Percentiles rank a stretch among this genome's conserved stretches.
These are phyloP conservation scores for Nyssa sinensis DNA, from an alignment of 148 eudicot species.

Conservation along the genomic window DNA sequence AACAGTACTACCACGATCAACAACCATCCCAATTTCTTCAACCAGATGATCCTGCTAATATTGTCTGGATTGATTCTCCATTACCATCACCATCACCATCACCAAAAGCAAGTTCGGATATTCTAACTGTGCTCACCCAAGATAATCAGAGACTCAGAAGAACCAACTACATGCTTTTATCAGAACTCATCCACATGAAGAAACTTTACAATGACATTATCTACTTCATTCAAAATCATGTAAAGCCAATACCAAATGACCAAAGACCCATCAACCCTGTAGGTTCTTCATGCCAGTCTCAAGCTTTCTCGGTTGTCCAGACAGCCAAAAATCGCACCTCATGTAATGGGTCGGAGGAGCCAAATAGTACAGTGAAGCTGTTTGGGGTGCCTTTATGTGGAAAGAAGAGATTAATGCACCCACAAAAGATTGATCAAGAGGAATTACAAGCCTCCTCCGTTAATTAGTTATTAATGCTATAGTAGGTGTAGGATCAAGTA, in stretches of 20 bases:
- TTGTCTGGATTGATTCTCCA: not conserved
- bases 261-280: no score
- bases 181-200: conserved; percentile 56
- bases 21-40: not conserved
- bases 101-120: conserved; percentile 12
- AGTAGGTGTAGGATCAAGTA: no score
- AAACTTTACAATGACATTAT: conserved; percentile 52
- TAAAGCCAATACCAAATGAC: conserved; percentile 31
- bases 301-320: no score
- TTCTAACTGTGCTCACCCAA: conserved; percentile 34
- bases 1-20: conserved; percentile 23
- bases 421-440: conserved; percentile 10
- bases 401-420: conserved; percentile 54
- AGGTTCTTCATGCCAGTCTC: no score
- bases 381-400: conserved; percentile 51
- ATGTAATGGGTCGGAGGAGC: conserved; percentile 14
- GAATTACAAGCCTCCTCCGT: no score
- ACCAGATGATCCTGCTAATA: conserved; percentile 30
- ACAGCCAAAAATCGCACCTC: no score
- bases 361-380: conserved; percentile 39
- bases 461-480: no score
- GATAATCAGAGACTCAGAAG: conserved; percentile 47
- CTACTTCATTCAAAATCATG: conserved; percentile 54
- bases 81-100: conserved; percentile 18
- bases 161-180: conserved; percentile 48